Percentiles rank a stretch among this genome's conserved stretches.
Evolutionary conservation across 306 rosid species (phyloP).

Genomic region (Carpinus viminea): DNA sequence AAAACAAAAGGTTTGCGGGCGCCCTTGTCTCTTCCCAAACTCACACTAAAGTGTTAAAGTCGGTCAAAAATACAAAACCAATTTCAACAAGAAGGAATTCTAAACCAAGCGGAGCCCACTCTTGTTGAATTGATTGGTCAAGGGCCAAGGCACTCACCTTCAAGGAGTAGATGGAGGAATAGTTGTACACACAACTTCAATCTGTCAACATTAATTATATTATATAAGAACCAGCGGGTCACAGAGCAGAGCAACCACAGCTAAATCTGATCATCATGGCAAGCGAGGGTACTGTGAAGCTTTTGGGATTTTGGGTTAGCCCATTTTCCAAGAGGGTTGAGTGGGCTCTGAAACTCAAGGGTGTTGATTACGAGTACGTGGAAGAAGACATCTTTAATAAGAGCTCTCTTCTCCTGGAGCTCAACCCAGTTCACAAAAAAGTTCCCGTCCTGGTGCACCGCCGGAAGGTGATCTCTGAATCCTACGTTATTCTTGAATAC

Average conservation of each 20-base stretch:
- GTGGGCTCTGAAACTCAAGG: conserved; percentile 47
- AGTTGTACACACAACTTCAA: no score
- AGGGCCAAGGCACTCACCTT: no score
- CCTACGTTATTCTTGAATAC: background rate
- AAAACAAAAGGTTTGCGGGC: no score
- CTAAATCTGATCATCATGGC: background rate
- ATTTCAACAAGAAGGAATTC: no score
- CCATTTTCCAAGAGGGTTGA: conserved; percentile 44
- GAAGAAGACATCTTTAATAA: conserved; percentile 27
- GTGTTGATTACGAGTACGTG: conserved; percentile 42
- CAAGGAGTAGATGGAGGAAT: no score
- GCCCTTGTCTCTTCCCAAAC: no score
- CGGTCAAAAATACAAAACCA: no score
- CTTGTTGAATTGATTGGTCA: no score
- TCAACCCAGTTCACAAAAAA: background rate
- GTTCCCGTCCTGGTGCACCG: conserved; percentile 6
- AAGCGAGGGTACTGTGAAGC: conserved; percentile 24
- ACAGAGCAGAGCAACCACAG: background rate
- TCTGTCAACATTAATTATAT: no score
- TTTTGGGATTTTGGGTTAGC: conserved; percentile 52
- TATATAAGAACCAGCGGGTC: background rate
- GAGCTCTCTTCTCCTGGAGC: conserved; percentile 5
- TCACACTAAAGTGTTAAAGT: no score
- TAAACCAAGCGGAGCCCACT: no score
- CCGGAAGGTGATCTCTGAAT: background rate